Conservation (phyloP, 306 rosid species). For the Hippophae gyantsensis region DNA sequence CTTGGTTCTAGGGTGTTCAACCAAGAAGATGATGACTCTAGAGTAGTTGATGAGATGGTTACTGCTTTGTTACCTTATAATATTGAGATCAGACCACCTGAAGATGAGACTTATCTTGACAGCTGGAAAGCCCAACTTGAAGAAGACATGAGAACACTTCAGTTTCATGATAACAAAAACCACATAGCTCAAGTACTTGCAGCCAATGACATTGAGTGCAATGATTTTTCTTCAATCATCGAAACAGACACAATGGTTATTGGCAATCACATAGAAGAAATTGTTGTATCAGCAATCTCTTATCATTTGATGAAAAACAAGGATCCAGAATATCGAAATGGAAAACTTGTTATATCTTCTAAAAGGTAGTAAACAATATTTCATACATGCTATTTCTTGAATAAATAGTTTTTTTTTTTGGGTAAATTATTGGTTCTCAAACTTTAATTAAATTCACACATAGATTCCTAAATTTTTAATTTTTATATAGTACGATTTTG, state of each 20-base stretch:
- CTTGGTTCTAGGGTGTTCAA: constrained; percentile 64
- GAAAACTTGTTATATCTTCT: constrained; percentile 80
- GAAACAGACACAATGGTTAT: constrained; percentile 53
- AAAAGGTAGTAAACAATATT: constrained; percentile 39
- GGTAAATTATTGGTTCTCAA: too few species aligned
- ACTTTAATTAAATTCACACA: too few species aligned
- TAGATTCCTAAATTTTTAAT: too few species aligned
- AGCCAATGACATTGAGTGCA: constrained; percentile 75
- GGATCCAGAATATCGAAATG: constrained; percentile 78
- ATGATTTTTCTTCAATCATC: constrained; percentile 60
- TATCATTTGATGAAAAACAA: constrained; percentile 53
- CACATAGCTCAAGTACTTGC: constrained; percentile 83
- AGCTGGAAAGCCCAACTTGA: constrained; percentile 65
- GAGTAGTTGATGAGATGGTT: constrained; percentile 50
- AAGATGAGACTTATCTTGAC: constrained; percentile 50
- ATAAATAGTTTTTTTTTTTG: too few species aligned
- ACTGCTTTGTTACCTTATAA: constrained; percentile 52
- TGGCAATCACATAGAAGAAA: constrained; percentile 63
- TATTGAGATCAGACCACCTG: constrained; percentile 52
- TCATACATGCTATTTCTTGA: not conserved
- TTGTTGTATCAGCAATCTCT: constrained; percentile 69
- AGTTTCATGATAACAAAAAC: constrained; percentile 73
- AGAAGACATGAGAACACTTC: constrained; percentile 57
- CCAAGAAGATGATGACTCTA: constrained; percentile 26
- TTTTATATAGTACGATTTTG: too few species aligned